These are phyloP conservation scores for Silene latifolia DNA, from an alignment of 148 eudicot genomes.

Conservation along the genomic window DNA sequence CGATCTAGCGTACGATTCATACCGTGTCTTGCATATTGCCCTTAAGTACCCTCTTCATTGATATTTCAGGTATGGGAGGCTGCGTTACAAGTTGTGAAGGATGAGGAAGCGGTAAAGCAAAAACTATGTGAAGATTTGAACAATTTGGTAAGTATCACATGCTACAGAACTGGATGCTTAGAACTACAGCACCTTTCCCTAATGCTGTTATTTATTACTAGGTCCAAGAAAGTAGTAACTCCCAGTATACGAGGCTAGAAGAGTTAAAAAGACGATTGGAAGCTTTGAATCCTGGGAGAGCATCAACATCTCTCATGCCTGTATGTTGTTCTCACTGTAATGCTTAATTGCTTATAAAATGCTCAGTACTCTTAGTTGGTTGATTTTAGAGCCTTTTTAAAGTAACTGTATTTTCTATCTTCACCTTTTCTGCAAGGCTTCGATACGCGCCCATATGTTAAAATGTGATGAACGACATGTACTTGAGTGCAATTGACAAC, in stretches of 20 bases:
- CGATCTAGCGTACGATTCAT: neutral
- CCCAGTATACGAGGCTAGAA: constrained; percentile 74
- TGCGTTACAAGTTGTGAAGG: constrained; percentile 65
- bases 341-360: neutral
- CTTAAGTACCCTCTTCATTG: neutral
- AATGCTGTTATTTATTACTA: constrained; percentile 22
- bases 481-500: neutral
- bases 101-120: constrained; percentile 86
- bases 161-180: constrained; percentile 13
- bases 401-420: neutral
- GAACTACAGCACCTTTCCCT: neutral
- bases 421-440: neutral
- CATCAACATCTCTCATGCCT: constrained; percentile 30
- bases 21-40: neutral
- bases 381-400: neutral
- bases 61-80: constrained; percentile 63
- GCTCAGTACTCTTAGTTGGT: neutral
- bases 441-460: neutral
- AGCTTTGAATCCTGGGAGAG: constrained; percentile 82
- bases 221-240: constrained; percentile 82
- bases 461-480: neutral
- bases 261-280: constrained; percentile 82
- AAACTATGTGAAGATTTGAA: constrained; percentile 88
- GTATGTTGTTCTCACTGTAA: constrained; percentile 33
- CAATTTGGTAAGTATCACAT: constrained; percentile 44